These are phyloP conservation scores for Fusarium zealandicum DNA, from an alignment of 2,329 filamentous ascomycete genomes.

Conservation along the genomic window DNA sequence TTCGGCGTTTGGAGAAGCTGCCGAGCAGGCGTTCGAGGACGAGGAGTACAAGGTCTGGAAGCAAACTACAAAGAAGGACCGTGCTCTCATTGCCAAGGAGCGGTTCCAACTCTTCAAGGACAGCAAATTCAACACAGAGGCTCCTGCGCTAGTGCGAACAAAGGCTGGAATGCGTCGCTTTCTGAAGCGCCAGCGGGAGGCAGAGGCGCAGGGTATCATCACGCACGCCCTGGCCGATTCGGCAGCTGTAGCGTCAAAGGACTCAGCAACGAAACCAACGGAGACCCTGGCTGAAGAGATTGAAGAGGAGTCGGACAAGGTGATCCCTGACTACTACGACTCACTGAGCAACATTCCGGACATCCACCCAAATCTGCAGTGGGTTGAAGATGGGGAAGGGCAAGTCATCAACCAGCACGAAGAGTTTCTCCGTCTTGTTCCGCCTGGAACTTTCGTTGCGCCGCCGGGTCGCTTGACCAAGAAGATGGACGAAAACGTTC, in stretches of 20 bases:
- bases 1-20: slow-evolving; percentile 69
- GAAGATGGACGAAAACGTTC: slow-evolving; percentile 89
- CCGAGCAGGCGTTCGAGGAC: slow-evolving; percentile 82
- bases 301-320: slow-evolving; percentile 82
- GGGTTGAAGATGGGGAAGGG: slow-evolving; percentile 89
- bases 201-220: slow-evolving; percentile 57
- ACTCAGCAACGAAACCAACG: slow-evolving; percentile 56
- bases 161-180: slow-evolving; percentile 91
- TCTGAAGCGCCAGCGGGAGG: slow-evolving; percentile 78
- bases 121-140: slow-evolving; percentile 83
- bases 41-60: slow-evolving; percentile 99
- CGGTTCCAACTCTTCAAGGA: slow-evolving; percentile 85
- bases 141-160: slow-evolving; percentile 83
- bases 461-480: slow-evolving; percentile 76
- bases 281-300: slow-evolving; percentile 96
- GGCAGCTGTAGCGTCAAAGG: slow-evolving; percentile 52
- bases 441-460: slow-evolving; percentile 76
- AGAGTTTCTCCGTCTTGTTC: slow-evolving; percentile 81
- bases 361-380: slow-evolving; percentile 77
- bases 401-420: slow-evolving; percentile 88
- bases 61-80: slow-evolving; percentile 96
- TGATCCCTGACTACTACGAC: slow-evolving; percentile 95
- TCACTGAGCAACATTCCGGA: slow-evolving; percentile 85
- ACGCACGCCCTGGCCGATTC: slow-evolving; percentile 50
- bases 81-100: slow-evolving; percentile 85